Conservation (phyloP, 2,329 filamentous ascomycete genomes). For the Coniochaeta prunicola region DNA sequence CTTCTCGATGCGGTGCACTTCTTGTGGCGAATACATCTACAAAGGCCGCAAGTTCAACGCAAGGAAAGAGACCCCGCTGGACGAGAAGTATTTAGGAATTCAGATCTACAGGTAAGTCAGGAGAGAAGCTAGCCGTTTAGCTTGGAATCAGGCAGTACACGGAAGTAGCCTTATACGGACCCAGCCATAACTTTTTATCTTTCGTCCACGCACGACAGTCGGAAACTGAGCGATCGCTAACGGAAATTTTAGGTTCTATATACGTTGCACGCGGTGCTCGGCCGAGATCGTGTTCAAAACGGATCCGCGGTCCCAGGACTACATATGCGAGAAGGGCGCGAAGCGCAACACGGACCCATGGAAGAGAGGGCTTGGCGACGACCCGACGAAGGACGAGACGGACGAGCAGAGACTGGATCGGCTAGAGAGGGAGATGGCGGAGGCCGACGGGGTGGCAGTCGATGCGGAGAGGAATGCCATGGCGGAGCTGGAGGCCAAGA, state of each 20-base stretch:
- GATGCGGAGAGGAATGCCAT: conserved; percentile 86
- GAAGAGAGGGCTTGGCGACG: conserved; percentile 54
- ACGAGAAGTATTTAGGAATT: conserved; percentile 84
- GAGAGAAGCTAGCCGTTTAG: not conserved
- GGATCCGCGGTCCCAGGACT: conserved; percentile 88
- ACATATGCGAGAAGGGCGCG: conserved; percentile 68
- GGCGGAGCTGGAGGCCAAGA: conserved; percentile 92
- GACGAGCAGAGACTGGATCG: conserved; percentile 82
- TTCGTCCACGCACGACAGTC: too few relatives aligned
- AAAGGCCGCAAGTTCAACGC: conserved; percentile 94
- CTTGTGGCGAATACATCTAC: conserved; percentile 63
- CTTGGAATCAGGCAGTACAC: too few relatives aligned
- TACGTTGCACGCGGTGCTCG: conserved; percentile 78
- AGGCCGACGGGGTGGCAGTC: conserved; percentile 48
- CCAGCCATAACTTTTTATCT: too few relatives aligned
- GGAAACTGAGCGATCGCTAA: not conserved
- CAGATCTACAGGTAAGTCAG: conserved; percentile 68
- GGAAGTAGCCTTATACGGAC: too few relatives aligned
- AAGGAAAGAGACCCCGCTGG: conserved; percentile 80
- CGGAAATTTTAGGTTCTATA: conserved; percentile 44
- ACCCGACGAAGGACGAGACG: conserved; percentile 60
- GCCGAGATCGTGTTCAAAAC: conserved; percentile 90
- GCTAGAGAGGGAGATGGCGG: conserved; percentile 66
- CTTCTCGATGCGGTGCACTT: conserved; percentile 57
- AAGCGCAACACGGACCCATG: conserved; percentile 93